Conservation (phyloP, 768 basidiomycete species). For the Collybia sordida region DNA sequence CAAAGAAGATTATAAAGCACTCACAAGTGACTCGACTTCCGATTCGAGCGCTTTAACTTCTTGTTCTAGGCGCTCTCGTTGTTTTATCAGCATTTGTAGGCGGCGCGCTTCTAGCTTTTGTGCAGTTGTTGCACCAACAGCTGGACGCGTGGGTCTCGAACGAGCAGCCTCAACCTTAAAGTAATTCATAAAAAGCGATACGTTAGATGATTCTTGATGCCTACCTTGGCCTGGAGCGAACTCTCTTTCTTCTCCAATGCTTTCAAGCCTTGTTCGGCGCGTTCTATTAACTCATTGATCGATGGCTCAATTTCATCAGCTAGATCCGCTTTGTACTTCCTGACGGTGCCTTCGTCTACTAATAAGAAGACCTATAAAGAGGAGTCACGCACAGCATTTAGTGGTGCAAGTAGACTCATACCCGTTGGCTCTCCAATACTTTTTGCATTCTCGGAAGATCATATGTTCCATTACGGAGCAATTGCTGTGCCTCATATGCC, state of each 20-base stretch:
- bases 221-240: conserved; percentile 63
- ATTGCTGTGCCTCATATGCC: conserved; percentile 67
- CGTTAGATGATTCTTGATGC: conserved; percentile 2
- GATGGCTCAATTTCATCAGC: conserved; percentile 82
- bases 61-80: conserved; percentile 65
- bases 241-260: conserved; percentile 61
- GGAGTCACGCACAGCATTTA: not conserved
- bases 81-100: conserved; percentile 61
- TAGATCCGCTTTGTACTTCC: conserved; percentile 71
- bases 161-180: conserved; percentile 57
- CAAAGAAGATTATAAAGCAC: conserved; percentile 7
- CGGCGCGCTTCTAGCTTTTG: conserved; percentile 70
- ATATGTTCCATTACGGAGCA: conserved; percentile 66
- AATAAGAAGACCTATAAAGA: conserved; percentile 65
- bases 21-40: conserved; percentile 60
- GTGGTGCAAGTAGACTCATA: conserved; percentile 23
- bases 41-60: conserved; percentile 59
- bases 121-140: conserved; percentile 48
- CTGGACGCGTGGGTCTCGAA: conserved; percentile 40
- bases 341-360: conserved; percentile 70
- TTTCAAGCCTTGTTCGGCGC: conserved; percentile 68
- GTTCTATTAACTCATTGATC: conserved; percentile 70
- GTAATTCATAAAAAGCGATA: not conserved
- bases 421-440: conserved; percentile 67
- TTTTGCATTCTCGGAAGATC: conserved; percentile 73